These are phyloP conservation scores for Penicillium cinerascens DNA, from an alignment of 495 filamentous ascomycete genomes.

Conservation along the genomic window DNA sequence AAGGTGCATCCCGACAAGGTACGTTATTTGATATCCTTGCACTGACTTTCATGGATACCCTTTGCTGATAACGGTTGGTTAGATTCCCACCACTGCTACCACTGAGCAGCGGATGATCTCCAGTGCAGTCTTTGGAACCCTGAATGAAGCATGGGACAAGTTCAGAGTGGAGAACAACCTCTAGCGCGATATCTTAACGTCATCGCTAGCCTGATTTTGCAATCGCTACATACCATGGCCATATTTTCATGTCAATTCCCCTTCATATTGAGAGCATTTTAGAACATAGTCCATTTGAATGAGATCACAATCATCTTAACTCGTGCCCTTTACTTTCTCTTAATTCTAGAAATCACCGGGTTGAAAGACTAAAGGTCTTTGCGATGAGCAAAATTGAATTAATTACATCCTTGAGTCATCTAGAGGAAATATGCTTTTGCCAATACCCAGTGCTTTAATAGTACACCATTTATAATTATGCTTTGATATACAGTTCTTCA, in stretches of 20 bases:
- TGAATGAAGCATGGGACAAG: constrained; percentile 98
- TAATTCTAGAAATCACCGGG: neutral
- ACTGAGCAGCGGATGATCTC: constrained; percentile 95
- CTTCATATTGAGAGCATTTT: neutral
- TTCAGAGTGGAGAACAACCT: constrained; percentile 84
- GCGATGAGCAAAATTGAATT: neutral
- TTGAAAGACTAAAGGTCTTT: neutral
- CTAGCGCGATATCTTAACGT: constrained; percentile 11
- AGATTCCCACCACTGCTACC: constrained; percentile 85
- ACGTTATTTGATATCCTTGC: constrained; percentile 38
- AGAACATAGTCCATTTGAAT: constrained; percentile 9
- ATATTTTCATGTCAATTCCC: neutral
- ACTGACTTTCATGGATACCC: neutral
- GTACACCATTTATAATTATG: constrained; percentile 8
- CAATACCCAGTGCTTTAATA: constrained; percentile 3
- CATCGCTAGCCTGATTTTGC: neutral
- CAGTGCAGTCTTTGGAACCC: constrained; percentile 79
- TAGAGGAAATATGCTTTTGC: constrained; percentile 1
- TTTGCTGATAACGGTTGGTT: constrained; percentile 2
- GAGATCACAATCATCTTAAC: neutral
- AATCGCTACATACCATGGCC: constrained; percentile 1
- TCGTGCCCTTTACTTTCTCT: neutral
- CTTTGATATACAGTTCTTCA: constrained; percentile 9
- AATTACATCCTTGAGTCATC: neutral
- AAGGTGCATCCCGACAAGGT: constrained; percentile 99